Conservation (phyloP, 176 grass and related monocot genomes). For the Avena sativa region DNA sequence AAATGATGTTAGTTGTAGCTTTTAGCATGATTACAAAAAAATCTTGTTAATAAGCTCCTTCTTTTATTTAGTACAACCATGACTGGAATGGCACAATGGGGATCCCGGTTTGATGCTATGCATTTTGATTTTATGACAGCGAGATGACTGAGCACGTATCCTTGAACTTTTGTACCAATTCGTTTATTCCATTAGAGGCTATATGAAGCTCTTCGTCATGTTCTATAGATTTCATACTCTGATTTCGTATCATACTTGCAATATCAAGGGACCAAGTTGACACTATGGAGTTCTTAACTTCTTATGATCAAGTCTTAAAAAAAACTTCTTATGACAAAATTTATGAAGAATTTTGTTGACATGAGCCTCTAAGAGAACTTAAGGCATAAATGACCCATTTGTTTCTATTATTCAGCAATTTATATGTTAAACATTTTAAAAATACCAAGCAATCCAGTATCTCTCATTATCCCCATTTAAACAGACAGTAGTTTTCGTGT, state of each 20-base stretch:
- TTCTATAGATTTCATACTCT: not conserved
- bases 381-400: no score
- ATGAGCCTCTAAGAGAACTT: not conserved
- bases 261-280: not conserved
- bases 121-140: constrained; percentile 28
- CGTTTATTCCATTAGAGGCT: not conserved
- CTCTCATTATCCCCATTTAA: no score
- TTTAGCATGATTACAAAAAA: not conserved
- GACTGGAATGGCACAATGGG: constrained; percentile 44
- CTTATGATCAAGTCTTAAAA: no score
- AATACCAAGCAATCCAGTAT: no score
- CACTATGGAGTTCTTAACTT: not conserved
- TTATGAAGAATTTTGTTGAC: no score
- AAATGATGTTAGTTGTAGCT: not conserved
- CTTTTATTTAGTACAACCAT: constrained; percentile 21
- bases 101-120: constrained; percentile 55
- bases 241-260: not conserved
- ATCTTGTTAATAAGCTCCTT: not conserved
- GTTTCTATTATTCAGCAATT: no score
- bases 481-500: no score
- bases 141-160: constrained; percentile 51
- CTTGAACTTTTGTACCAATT: not conserved
- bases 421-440: no score
- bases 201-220: not conserved
- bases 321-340: no score